Conservation (phyloP, 2,329 filamentous ascomycete species). For the Cytospora piceicola region DNA sequence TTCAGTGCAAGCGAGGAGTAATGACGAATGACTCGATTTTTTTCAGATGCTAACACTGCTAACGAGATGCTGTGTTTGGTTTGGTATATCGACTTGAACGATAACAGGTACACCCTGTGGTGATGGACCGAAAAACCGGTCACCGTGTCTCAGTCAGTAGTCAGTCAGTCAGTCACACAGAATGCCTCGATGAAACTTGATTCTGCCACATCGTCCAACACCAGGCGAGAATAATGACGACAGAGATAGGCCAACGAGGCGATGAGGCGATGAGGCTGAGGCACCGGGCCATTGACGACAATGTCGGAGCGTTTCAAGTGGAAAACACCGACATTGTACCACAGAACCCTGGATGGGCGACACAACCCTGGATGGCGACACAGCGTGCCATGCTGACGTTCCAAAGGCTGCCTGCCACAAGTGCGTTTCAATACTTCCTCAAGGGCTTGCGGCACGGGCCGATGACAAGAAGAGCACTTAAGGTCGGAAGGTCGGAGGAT, state of each 20-base stretch:
- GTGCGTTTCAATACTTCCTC: not conserved
- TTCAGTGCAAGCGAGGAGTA: not conserved
- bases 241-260: not conserved
- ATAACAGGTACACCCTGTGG: not conserved
- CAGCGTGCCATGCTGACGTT: constrained; percentile 5
- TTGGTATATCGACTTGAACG: not conserved
- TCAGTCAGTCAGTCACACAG: not conserved
- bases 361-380: not conserved
- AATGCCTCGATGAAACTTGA: not conserved
- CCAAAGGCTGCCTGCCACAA: not conserved
- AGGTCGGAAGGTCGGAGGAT: constrained; percentile 6
- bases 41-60: not conserved
- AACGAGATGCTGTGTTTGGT: not conserved
- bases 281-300: not conserved
- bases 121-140: not conserved
- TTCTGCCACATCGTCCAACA: not conserved
- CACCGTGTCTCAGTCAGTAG: no score
- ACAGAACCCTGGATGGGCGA: not conserved
- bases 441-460: constrained; percentile 16
- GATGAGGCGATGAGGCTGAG: not conserved
- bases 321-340: constrained; percentile 2
- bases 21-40: not conserved
- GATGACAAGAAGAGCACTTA: not conserved
- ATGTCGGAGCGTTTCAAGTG: constrained; percentile 1
- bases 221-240: not conserved